These are phyloP conservation scores for Umbilicaria muhlenbergii DNA, from an alignment of 495 filamentous ascomycete species.

Conservation along the genomic window DNA sequence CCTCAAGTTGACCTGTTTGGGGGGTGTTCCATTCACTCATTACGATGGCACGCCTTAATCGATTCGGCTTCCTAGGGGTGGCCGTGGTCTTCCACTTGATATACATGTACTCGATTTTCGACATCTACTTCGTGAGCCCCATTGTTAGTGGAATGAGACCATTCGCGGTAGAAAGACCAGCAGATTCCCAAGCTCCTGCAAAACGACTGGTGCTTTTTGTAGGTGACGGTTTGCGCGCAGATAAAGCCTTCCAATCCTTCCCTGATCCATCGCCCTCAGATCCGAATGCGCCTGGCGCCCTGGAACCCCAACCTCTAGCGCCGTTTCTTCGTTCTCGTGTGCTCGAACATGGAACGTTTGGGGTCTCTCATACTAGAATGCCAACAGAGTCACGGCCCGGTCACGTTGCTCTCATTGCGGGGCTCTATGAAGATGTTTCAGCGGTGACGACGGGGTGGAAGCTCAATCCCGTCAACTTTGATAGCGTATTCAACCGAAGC, in stretches of 20 bases:
- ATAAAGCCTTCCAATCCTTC: conserved; percentile 94
- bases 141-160: conserved; percentile 91
- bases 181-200: conserved; percentile 55
- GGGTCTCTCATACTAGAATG: conserved; percentile 93
- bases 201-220: conserved; percentile 88
- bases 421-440: conserved; percentile 96
- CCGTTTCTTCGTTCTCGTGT: conserved; percentile 86
- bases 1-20: too few relatives aligned
- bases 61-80: conserved; percentile 77
- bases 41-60: conserved; percentile 63
- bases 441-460: conserved; percentile 98
- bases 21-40: neutral
- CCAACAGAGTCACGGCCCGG: conserved; percentile 95
- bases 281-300: conserved; percentile 25
- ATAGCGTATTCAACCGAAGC: conserved; percentile 96
- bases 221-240: conserved; percentile 92
- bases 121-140: conserved; percentile 97
- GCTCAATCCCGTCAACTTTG: conserved; percentile 94
- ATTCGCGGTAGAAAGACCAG: conserved; percentile 50
- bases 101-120: conserved; percentile 95
- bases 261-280: conserved; percentile 70
- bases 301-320: conserved; percentile 57
- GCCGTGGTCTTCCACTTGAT: conserved; percentile 88
- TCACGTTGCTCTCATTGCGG: conserved; percentile 95
- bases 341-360: conserved; percentile 86